Percentiles rank a stretch among this genome's conserved stretches.
phyloP scores from a whole-genome alignment of 164 flowering plant species.

The Liriodendron chinense region DNA sequence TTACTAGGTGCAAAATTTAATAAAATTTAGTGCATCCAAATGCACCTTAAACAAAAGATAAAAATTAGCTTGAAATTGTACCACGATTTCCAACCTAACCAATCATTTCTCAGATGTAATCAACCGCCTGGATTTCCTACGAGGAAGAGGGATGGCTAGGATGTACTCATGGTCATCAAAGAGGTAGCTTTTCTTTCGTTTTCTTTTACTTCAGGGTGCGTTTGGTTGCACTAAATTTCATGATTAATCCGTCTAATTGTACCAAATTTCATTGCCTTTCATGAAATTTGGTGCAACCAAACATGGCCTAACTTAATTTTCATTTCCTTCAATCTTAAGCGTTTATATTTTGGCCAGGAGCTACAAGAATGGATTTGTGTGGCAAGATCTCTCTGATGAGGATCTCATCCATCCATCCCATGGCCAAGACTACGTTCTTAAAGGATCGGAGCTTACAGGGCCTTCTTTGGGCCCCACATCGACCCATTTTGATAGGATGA shows the following conservation, averaged over 20 bases:
- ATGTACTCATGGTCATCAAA: constrained; percentile 88
- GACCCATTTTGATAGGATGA: constrained; percentile 17
- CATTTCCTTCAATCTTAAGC: too few relatives aligned
- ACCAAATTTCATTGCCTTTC: too few relatives aligned
- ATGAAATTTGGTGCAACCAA: too few relatives aligned
- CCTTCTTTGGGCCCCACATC: constrained; percentile 15
- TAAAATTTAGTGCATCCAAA: too few relatives aligned
- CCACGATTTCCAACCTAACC: too few relatives aligned
- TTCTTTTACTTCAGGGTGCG: too few relatives aligned
- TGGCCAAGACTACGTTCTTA: constrained; percentile 85
- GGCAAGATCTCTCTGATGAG: constrained; percentile 80
- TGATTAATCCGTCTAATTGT: too few relatives aligned
- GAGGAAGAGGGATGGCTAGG: constrained; percentile 75
- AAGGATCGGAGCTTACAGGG: constrained; percentile 73
- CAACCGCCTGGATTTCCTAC: constrained; percentile 52
- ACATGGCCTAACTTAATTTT: too few relatives aligned
- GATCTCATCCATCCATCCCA: constrained; percentile 77
- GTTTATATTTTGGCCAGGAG: constrained; percentile 40
- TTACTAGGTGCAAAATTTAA: too few relatives aligned
- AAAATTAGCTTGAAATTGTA: too few relatives aligned
- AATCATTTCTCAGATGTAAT: constrained; percentile 60
- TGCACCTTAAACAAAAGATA: too few relatives aligned
- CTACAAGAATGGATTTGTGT: constrained; percentile 84
- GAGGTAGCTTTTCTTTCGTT: constrained; percentile 22
- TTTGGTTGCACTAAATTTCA: too few relatives aligned